These are phyloP conservation scores for Paramecium primaurelia DNA, from an alignment of 73 alveolate genomes.

Conservation along the genomic window DNA sequence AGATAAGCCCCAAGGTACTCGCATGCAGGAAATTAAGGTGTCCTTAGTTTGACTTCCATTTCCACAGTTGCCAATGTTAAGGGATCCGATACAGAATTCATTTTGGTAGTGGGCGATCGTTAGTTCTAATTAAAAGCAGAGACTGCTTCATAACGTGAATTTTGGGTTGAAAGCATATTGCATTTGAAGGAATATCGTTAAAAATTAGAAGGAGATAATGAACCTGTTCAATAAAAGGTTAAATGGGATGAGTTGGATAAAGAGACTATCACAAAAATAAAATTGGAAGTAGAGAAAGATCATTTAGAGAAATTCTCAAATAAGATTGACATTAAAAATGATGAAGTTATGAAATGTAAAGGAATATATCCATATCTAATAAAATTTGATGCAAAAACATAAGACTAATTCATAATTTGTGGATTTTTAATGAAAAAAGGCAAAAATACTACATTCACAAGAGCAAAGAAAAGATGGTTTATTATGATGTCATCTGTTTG, in stretches of 20 bases:
- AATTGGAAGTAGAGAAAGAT: slow-evolving; percentile 39
- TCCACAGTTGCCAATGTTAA: background rate
- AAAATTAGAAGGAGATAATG: background rate
- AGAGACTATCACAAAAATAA: background rate
- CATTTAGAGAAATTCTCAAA: background rate
- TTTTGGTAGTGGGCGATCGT: background rate
- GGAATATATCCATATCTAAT: background rate
- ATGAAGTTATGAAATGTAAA: background rate
- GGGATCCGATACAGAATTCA: slow-evolving; percentile 31
- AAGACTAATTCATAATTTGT: slow-evolving; percentile 1
- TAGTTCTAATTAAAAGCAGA: slow-evolving; percentile 30
- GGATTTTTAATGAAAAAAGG: slow-evolving; percentile 36
- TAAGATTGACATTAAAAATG: background rate
- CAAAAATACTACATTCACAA: background rate
- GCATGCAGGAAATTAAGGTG: slow-evolving; percentile 9
- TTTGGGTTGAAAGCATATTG: background rate
- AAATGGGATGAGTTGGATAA: background rate
- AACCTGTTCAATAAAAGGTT: background rate
- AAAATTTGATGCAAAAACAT: background rate
- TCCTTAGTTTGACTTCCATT: background rate
- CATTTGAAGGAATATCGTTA: background rate
- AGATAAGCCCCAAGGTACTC: slow-evolving; percentile 22
- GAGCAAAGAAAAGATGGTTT: slow-evolving; percentile 43
- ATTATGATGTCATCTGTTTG: background rate
- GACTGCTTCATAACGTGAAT: background rate